Conservation (phyloP, 1,284 basidiomycete species). For the Apiotrichum gamsii region DNA sequence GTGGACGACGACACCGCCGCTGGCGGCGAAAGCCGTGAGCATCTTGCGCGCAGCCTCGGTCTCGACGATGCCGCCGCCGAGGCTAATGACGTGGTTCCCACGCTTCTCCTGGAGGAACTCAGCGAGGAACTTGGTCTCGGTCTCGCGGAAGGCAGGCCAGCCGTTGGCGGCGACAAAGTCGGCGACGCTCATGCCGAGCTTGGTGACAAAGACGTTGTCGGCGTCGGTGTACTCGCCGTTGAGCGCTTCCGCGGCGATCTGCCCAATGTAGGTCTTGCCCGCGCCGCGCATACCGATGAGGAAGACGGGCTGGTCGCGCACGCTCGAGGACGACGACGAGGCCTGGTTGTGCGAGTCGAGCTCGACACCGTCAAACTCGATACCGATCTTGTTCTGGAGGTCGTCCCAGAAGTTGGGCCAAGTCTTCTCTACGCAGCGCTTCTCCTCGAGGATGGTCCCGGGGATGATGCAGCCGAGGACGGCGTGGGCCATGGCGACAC, state of each 20-base stretch:
- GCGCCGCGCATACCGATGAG: slow-evolving; percentile 96
- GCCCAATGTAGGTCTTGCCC: slow-evolving; percentile 86
- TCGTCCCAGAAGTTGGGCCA: slow-evolving; percentile 99
- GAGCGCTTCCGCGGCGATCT: slow-evolving; percentile 66
- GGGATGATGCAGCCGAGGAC: slow-evolving; percentile 72
- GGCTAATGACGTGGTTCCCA: slow-evolving; percentile 69
- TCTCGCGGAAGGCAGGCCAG: slow-evolving; percentile 69
- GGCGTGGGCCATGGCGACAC: slow-evolving; percentile 97
- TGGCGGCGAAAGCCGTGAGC: slow-evolving; percentile 61
- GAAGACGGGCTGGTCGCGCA: slow-evolving; percentile 56
- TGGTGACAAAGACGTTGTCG: slow-evolving; percentile 69
- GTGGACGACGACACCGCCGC: slow-evolving; percentile 63
- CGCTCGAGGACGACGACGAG: slow-evolving; percentile 46
- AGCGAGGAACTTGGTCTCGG: slow-evolving; percentile 57
- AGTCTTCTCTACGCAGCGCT: slow-evolving; percentile 97
- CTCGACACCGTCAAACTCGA: slow-evolving; percentile 78
- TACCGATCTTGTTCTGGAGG: slow-evolving; percentile 87
- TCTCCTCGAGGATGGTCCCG: slow-evolving; percentile 83
- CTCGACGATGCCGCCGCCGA: slow-evolving; percentile 95
- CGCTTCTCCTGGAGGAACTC: slow-evolving; percentile 57
- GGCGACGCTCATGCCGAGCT: slow-evolving; percentile 60
- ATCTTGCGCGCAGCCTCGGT: slow-evolving; percentile 65
- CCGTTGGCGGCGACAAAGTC: slow-evolving; percentile 71
- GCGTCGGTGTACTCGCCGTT: slow-evolving; percentile 80
- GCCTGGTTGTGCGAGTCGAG: slow-evolving; percentile 49